These are phyloP conservation scores for Ogataea pini DNA, from an alignment of 805 yeast species.

Conservation along the genomic window DNA sequence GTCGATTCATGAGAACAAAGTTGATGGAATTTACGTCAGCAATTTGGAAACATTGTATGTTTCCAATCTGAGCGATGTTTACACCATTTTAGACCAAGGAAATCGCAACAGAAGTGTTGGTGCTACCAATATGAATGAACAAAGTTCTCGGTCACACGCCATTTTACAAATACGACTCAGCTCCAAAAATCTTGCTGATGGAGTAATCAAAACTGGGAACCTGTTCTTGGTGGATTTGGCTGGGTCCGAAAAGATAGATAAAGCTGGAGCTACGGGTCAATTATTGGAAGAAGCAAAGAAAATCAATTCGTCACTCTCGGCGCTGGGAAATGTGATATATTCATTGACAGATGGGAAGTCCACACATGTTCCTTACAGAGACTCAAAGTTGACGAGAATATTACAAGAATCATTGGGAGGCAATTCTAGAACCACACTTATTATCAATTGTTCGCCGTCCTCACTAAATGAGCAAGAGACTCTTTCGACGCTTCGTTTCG, in stretches of 20 bases:
- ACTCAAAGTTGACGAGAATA: slow-evolving; percentile 75
- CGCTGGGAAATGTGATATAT: slow-evolving; percentile 79
- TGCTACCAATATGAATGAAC: slow-evolving; percentile 68
- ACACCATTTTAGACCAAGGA: slow-evolving; percentile 59
- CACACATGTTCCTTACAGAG: slow-evolving; percentile 71
- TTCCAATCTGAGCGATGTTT: slow-evolving; percentile 57
- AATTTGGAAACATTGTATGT: slow-evolving; percentile 68
- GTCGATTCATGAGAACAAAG: slow-evolving; percentile 62
- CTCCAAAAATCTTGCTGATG: slow-evolving; percentile 58
- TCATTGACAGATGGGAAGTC: slow-evolving; percentile 70
- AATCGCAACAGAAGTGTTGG: slow-evolving; percentile 54
- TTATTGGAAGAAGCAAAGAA: slow-evolving; percentile 81
- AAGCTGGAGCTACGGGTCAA: slow-evolving; percentile 76
- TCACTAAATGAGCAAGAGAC: slow-evolving; percentile 60
- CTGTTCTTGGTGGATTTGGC: slow-evolving; percentile 82
- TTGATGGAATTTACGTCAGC: slow-evolving; percentile 67
- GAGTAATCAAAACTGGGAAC: slow-evolving; percentile 60
- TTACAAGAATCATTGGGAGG: slow-evolving; percentile 82
- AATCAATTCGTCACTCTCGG: slow-evolving; percentile 74
- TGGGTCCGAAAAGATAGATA: slow-evolving; percentile 79
- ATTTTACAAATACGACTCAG: slow-evolving; percentile 67
- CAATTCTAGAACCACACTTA: slow-evolving; percentile 72
- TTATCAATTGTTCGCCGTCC: slow-evolving; percentile 73
- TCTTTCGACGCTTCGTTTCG: slow-evolving; percentile 71
- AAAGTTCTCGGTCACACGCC: slow-evolving; percentile 79